Conservation (phyloP, 2,329 filamentous ascomycete species). For the Colletotrichum sp. region DNA sequence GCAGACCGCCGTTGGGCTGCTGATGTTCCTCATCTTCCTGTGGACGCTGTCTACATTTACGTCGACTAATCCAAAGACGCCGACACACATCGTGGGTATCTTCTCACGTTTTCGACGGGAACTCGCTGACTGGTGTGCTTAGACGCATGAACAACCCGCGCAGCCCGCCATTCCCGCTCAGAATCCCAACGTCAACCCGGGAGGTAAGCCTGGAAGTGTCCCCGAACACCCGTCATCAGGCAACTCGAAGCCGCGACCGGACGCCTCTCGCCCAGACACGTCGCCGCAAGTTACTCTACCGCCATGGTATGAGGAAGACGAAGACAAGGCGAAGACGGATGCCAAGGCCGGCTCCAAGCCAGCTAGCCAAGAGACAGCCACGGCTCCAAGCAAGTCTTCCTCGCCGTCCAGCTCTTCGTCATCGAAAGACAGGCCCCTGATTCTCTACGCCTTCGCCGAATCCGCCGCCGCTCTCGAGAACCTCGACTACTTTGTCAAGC, state of each 20-base stretch:
- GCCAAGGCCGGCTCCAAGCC: background rate
- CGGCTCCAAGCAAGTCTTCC: background rate
- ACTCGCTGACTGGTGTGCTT: background rate
- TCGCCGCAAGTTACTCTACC: background rate
- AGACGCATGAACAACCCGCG: background rate
- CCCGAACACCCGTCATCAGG: background rate
- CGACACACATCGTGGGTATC: background rate
- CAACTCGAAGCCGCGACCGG: background rate
- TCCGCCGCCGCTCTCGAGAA: conserved; percentile 35
- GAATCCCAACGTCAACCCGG: background rate
- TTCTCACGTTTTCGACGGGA: background rate
- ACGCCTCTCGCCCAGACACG: background rate
- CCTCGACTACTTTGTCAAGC: conserved; percentile 38
- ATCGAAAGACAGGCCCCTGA: conserved; percentile 26
- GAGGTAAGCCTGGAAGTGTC: background rate
- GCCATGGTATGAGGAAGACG: background rate
- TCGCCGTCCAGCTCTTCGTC: background rate
- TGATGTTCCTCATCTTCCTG: conserved; percentile 7
- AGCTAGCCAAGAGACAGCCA: background rate
- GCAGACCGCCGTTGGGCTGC: background rate
- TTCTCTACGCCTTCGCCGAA: conserved; percentile 41
- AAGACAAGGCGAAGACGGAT: background rate
- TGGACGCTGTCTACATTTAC: conserved; percentile 14
- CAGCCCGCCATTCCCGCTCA: background rate
- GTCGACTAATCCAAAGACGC: background rate